Evolutionary conservation across 208 protist genomes (phyloP).

Genomic region (Leishmania major): DNA sequence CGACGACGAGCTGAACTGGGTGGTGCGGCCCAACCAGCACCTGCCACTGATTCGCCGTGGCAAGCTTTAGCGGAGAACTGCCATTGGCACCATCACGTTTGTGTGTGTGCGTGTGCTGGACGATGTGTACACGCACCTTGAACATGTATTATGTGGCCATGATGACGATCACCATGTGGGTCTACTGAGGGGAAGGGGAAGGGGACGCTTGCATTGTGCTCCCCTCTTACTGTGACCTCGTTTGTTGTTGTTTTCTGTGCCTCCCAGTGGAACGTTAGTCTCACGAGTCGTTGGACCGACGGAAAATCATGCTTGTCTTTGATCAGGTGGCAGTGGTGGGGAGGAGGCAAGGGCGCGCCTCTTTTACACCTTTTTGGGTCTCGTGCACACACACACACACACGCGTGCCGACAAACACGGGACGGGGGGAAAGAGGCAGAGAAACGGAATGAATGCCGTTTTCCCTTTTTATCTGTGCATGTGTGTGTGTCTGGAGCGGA

Average conservation of each 20-base stretch:
- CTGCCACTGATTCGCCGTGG: conserved; percentile 15
- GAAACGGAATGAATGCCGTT: too few species aligned
- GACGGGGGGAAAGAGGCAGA: too few species aligned
- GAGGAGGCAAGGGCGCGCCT: background rate
- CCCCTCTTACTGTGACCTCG: background rate
- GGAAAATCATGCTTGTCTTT: too few species aligned
- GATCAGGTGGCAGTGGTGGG: background rate
- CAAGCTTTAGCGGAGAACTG: background rate
- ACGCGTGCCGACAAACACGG: too few species aligned
- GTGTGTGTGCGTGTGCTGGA: background rate
- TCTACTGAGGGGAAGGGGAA: background rate
- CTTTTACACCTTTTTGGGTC: background rate
- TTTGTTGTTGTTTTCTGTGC: background rate
- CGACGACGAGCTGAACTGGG: conserved; percentile 69
- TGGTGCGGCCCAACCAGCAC: conserved; percentile 35
- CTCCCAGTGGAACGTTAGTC: background rate
- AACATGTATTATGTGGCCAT: conserved; percentile 7
- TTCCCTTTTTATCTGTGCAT: background rate
- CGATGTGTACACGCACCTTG: background rate
- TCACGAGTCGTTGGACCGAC: background rate
- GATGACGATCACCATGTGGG: background rate
- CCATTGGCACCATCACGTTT: background rate
- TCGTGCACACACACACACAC: background rate
- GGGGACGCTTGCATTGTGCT: background rate
- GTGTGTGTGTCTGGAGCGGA: background rate